Base-by-base conservation (phyloP, 306 rosid species). In the Alnus rubra region DNA sequence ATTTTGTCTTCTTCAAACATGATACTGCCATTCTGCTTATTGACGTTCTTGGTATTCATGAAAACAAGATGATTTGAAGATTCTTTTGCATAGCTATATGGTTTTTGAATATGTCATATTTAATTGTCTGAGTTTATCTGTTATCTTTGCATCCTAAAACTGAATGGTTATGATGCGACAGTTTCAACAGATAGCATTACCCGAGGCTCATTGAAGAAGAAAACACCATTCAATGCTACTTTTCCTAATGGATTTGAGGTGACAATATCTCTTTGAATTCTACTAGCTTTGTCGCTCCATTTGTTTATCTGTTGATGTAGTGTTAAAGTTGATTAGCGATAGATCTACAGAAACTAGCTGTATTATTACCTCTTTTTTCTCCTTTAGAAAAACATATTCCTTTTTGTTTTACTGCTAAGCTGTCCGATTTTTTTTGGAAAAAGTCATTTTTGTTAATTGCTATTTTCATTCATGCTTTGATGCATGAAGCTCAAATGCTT, bases 241-340 rank as follows among this genome's bases (percentile, higher is more conserved):
- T 93, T 96, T 88, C 98, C 98, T 70, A 85, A 78, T 78, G 98
- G 99, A 82, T 89, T 91, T 84, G 99, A 96, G 94, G 99, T 96
- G 76, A 84, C 82, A 67, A 75, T 73, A 65, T 72, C 33, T 82
- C n/a, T 75, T 67, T 73, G 10, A 14, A 35, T 31, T 62, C 79
- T 68, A 37, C 7, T 16, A 53, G 64, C 68, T 30, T 39, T 72
- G 47, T 72, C 47, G 44, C 71, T 39, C 51, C 53, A 62, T 77
- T 59, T 64, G 63, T 68, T 15, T 52, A n/a, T 50, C 35, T 84
- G 52, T 54, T 54, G 51, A 12, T 64, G 37, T 55, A 18, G 45
- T 69, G 51, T 16, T 55, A 42, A 23, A 65, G 47, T 45, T 78
- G 74, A 59, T 64, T 73, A 75, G 19, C 75, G 74, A 69, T 64